Conservation (phyloP, 352 stramenopile genomes). For the Pythium plurisporium region DNA sequence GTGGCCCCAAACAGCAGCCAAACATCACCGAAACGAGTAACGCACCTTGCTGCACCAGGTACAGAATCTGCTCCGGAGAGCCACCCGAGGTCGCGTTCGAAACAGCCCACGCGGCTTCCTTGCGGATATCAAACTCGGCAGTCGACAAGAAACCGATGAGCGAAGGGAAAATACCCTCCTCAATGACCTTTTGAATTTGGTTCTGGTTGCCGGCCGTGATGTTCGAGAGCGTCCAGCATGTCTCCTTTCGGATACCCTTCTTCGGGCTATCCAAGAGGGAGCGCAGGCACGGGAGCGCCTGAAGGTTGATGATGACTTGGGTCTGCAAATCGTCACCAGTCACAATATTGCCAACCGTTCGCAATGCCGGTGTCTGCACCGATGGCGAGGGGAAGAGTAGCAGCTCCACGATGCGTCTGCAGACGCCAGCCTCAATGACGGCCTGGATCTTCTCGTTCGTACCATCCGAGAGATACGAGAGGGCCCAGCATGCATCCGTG, state of each 20-base stretch:
- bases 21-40: background rate
- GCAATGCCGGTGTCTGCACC: conserved; percentile 79
- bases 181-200: conserved; percentile 98
- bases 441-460: conserved; percentile 99
- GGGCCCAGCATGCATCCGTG: conserved; percentile 98
- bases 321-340: conserved; percentile 99
- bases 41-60: conserved; percentile 92
- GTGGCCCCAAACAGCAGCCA: background rate
- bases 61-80: conserved; percentile 94
- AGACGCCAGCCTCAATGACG: conserved; percentile 97
- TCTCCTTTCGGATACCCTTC: conserved; percentile 99
- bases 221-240: conserved; percentile 99
- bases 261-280: conserved; percentile 93
- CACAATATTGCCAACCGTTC: conserved; percentile 98
- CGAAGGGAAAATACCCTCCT: conserved; percentile 96
- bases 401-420: conserved; percentile 95
- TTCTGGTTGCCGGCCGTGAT: conserved; percentile 98
- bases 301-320: conserved; percentile 98
- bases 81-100: conserved; percentile 97
- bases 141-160: conserved; percentile 96
- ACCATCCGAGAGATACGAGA: conserved; percentile 98
- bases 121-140: conserved; percentile 98
- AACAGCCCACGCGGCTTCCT: conserved; percentile 98
- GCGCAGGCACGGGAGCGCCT: conserved; percentile 95
- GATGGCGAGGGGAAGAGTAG: conserved; percentile 79